These are phyloP conservation scores for Globisporangium takayamanum DNA, from an alignment of 352 stramenopile genomes.

Conservation along the genomic window DNA sequence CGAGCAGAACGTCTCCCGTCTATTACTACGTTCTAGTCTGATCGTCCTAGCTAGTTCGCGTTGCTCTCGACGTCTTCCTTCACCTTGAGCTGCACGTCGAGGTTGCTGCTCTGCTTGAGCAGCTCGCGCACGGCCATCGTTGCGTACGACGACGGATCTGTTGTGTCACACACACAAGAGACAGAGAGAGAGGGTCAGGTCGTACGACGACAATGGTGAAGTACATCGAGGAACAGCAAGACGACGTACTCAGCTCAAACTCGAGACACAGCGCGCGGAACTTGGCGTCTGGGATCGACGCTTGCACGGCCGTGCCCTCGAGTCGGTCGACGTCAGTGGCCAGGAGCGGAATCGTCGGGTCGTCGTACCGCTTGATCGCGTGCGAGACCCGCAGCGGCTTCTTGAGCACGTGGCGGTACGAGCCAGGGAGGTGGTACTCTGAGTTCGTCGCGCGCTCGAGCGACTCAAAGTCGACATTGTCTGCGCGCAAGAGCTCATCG, in stretches of 20 bases:
- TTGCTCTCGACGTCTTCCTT: slow-evolving; percentile 13
- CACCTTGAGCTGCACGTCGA: slow-evolving; percentile 32
- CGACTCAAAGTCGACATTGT: slow-evolving; percentile 64
- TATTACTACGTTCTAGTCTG: not conserved
- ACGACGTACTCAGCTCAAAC: slow-evolving; percentile 61
- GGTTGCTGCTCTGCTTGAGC: slow-evolving; percentile 91
- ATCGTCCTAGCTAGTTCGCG: too few species aligned
- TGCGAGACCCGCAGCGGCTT: slow-evolving; percentile 86
- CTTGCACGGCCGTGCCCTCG: slow-evolving; percentile 20
- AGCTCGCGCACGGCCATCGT: slow-evolving; percentile 95
- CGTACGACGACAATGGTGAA: too few species aligned
- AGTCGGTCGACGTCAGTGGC: slow-evolving; percentile 91
- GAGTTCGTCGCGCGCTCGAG: slow-evolving; percentile 68
- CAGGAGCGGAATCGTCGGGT: slow-evolving; percentile 89
- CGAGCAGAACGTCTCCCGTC: not conserved
- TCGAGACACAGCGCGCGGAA: slow-evolving; percentile 68
- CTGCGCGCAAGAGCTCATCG: slow-evolving; percentile 46
- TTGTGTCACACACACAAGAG: not conserved
- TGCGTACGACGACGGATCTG: slow-evolving; percentile 89
- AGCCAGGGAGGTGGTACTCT: slow-evolving; percentile 90
- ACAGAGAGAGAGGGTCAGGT: not conserved
- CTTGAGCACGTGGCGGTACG: slow-evolving; percentile 91
- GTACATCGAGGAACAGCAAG: not conserved
- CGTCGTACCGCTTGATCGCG: slow-evolving; percentile 90
- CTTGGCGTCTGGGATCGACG: slow-evolving; percentile 59